Conservation (phyloP, 176 grass and related monocot species). For the Pontederia crassipes region DNA sequence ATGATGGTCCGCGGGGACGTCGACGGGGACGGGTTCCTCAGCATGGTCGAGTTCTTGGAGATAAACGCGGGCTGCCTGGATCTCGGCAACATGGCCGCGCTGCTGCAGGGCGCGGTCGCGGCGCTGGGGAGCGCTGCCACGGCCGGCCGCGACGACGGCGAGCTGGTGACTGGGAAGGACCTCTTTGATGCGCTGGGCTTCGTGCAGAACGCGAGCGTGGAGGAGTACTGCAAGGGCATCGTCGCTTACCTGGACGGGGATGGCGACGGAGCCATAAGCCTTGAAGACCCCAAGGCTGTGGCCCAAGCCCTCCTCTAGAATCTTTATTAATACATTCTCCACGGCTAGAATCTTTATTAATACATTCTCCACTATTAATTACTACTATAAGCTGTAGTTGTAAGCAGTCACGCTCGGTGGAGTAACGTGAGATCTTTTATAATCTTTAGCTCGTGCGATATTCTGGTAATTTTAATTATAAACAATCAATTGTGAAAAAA, state of each 20-base stretch:
- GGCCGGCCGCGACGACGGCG: slow-evolving; percentile 18
- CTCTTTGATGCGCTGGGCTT: slow-evolving; percentile 36
- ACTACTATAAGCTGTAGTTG: too few relatives aligned
- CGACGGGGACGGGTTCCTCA: slow-evolving; percentile 47
- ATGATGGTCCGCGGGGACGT: slow-evolving; percentile 50
- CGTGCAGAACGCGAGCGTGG: slow-evolving; percentile 27
- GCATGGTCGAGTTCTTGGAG: slow-evolving; percentile 61
- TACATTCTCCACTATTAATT: too few relatives aligned
- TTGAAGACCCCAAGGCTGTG: slow-evolving; percentile 62
- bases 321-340: not conserved
- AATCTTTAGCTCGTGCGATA: too few relatives aligned
- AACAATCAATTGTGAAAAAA: too few relatives aligned
- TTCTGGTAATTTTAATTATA: too few relatives aligned
- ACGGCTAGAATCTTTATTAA: slow-evolving; percentile 15
- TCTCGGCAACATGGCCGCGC: slow-evolving; percentile 36
- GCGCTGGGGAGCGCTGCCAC: slow-evolving; percentile 27
- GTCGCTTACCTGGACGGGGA: slow-evolving; percentile 61
- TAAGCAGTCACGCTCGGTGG: too few relatives aligned
- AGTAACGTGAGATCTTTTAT: too few relatives aligned
- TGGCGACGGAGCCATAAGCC: slow-evolving; percentile 54
- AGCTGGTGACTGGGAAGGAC: slow-evolving; percentile 34
- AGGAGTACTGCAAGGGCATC: slow-evolving; percentile 57
- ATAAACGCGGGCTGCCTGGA: slow-evolving; percentile 60
- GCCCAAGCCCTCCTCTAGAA: slow-evolving; percentile 46
- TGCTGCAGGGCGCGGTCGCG: slow-evolving; percentile 58